A percentile compares a stretch with the other conserved stretches of the same genome.
Evolutionary conservation across 345 rosid species (phyloP).

Genomic region (Brassica cretica): DNA sequence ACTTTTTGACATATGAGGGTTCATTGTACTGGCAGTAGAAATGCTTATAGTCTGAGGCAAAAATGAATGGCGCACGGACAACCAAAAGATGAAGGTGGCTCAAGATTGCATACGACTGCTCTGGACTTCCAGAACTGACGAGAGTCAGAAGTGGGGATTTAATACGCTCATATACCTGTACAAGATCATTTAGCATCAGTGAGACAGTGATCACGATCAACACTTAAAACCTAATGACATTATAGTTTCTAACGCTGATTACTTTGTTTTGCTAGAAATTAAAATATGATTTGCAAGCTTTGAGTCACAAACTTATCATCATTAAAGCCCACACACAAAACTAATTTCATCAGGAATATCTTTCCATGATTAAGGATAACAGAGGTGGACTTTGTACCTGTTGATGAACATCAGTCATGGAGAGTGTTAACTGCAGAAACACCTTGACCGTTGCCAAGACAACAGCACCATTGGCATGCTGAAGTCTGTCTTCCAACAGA

Average conservation of each 20-base stretch:
- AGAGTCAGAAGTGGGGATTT: conserved; percentile 95
- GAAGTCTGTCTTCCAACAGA: conserved; percentile 98
- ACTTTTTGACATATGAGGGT: conserved; percentile 88
- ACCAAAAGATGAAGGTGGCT: conserved; percentile 97
- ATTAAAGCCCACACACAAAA: conserved; percentile 1
- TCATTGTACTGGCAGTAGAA: conserved; percentile 98
- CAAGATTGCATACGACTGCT: conserved; percentile 94
- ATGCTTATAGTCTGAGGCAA: conserved; percentile 90
- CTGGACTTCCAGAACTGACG: conserved; percentile 99
- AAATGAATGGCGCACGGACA: conserved; percentile 93
- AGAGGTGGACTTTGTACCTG: conserved; percentile 55
- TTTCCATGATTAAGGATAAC: conserved; percentile 8
- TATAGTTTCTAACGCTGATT: neutral
- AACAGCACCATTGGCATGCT: conserved; percentile 99
- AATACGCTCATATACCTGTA: conserved; percentile 94
- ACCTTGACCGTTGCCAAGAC: conserved; percentile 88
- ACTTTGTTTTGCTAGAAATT: neutral
- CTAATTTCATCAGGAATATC: neutral
- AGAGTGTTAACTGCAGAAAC: conserved; percentile 81
- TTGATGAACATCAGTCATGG: conserved; percentile 97
- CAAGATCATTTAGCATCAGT: conserved; percentile 27
- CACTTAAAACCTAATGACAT: neutral
- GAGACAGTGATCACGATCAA: conserved; percentile 20
- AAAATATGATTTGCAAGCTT: conserved; percentile 18
- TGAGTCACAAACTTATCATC: neutral